Conservation (phyloP, 78 protist species). For the Pigoraptor vietnamica region DNA sequence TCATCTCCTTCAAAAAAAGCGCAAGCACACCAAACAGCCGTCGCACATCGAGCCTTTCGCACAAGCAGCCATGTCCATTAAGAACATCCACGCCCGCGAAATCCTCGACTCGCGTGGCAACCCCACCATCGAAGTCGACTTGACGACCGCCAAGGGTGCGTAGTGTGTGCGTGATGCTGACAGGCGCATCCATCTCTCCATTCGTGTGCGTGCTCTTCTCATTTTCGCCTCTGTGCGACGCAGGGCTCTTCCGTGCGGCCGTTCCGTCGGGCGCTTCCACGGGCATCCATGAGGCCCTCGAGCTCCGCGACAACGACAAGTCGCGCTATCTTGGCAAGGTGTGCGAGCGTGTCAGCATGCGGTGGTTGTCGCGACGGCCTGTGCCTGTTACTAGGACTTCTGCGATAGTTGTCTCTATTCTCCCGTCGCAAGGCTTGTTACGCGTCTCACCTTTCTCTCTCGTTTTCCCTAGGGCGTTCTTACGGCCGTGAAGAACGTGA, state of each 20-base stretch:
- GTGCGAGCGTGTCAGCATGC: no score
- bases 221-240: not conserved
- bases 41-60: no score
- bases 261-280: conserved; percentile 99
- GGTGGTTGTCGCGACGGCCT: not conserved
- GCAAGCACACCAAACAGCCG: no score
- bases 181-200: not conserved
- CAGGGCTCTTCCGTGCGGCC: conserved; percentile 86
- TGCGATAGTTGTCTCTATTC: no score
- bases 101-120: conserved; percentile 94
- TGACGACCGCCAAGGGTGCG: conserved; percentile 53
- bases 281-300: conserved; percentile 97
- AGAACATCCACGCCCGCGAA: conserved; percentile 64
- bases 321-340: not conserved
- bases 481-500: conserved; percentile 90
- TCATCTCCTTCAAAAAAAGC: no score
- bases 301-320: conserved; percentile 81
- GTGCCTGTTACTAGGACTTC: no score
- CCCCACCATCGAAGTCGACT: conserved; percentile 94
- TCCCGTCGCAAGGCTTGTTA: no score
- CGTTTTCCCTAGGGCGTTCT: not conserved
- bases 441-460: no score
- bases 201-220: not conserved
- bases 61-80: not conserved
- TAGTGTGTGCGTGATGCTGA: not conserved